phyloP scores from a whole-genome alignment of 345 rosid genomes.

The Hibiscus trionum region DNA sequence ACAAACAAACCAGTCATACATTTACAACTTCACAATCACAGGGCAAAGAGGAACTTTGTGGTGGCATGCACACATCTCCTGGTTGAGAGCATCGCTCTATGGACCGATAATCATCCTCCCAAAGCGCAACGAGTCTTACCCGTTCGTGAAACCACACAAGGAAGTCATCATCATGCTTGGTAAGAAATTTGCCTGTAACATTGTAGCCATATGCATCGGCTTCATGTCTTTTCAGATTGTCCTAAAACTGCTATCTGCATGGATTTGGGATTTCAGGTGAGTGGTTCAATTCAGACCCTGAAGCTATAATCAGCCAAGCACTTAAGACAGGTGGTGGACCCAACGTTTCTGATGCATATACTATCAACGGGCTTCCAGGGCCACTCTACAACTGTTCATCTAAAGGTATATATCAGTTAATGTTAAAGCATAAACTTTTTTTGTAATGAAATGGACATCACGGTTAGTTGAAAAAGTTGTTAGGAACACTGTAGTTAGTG shows the following conservation, averaged over 20 bases:
- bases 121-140: slow-evolving; percentile 35
- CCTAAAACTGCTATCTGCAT: not conserved
- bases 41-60: slow-evolving; percentile 59
- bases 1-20: slow-evolving; percentile 37
- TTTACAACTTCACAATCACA: slow-evolving; percentile 49
- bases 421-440: not conserved
- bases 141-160: slow-evolving; percentile 50
- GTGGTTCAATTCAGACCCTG: slow-evolving; percentile 55
- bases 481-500: too few species aligned
- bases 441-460: not conserved
- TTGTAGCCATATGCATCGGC: not conserved
- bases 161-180: slow-evolving; percentile 49
- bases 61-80: slow-evolving; percentile 68
- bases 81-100: slow-evolving; percentile 46
- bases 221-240: not conserved
- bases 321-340: slow-evolving; percentile 47
- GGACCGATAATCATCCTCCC: slow-evolving; percentile 62
- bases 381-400: slow-evolving; percentile 58
- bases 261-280: slow-evolving; percentile 35
- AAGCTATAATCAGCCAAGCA: slow-evolving; percentile 47
- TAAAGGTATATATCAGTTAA: slow-evolving; percentile 24
- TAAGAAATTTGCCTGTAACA: slow-evolving; percentile 2
- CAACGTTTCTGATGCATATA: slow-evolving; percentile 56
- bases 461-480: not conserved
- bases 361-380: slow-evolving; percentile 58